phyloP scores from a whole-genome alignment of 352 stramenopile genomes.

The Globisporangium camurandrum region DNA sequence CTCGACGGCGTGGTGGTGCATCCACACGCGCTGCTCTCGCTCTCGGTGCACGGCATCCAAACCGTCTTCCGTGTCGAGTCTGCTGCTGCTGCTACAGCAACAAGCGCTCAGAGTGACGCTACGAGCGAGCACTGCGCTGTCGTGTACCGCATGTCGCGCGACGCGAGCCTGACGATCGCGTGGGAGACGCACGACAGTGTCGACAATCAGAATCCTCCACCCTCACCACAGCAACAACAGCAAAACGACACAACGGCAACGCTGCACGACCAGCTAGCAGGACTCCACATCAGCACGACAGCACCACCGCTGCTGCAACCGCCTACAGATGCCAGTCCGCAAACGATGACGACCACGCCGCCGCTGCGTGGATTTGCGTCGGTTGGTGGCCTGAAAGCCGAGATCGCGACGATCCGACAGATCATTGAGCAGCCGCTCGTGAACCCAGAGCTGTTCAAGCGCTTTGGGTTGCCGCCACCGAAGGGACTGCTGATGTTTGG shows the following conservation, averaged over 20 bases:
- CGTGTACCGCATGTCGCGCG: constrained; percentile 4
- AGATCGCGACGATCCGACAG: constrained; percentile 93
- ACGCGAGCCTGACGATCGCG: background rate
- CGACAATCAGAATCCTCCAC: no score
- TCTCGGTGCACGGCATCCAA: constrained; percentile 50
- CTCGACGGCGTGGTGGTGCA: constrained; percentile 60
- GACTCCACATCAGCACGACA: constrained; percentile 2
- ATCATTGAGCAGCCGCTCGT: constrained; percentile 94
- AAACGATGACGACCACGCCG: background rate
- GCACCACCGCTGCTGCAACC: no score
- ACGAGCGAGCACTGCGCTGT: background rate
- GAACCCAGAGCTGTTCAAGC: constrained; percentile 91
- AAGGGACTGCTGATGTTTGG: constrained; percentile 95
- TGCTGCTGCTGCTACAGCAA: constrained; percentile 11
- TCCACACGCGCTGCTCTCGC: constrained; percentile 33
- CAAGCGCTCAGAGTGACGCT: background rate
- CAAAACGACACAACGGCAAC: background rate
- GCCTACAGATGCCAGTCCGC: no score
- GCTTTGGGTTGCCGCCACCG: constrained; percentile 92
- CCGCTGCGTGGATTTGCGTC: constrained; percentile 49
- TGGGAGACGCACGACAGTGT: constrained; percentile 7
- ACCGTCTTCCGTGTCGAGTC: constrained; percentile 41
- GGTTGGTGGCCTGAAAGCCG: constrained; percentile 87
- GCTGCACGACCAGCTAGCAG: constrained; percentile 2
- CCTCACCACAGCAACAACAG: background rate